phyloP scores from a whole-genome alignment of 1,284 basidiomycete genomes.

The Boletus sp. region DNA sequence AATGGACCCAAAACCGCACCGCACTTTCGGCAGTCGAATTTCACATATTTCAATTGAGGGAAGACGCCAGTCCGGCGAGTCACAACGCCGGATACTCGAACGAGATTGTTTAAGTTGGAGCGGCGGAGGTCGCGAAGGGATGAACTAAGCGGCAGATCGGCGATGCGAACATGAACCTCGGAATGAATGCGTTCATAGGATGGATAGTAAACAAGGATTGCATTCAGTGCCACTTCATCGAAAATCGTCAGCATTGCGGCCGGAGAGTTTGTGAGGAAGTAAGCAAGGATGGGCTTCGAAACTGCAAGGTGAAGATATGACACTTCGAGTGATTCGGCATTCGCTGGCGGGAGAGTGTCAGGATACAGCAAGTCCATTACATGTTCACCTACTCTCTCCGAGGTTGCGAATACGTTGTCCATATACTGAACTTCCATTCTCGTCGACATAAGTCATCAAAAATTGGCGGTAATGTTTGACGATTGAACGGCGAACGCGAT shows the following conservation, averaged over 20 bases:
- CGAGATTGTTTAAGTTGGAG: constrained; percentile 90
- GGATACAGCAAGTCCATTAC: background rate
- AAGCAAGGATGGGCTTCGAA: constrained; percentile 93
- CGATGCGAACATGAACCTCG: constrained; percentile 97
- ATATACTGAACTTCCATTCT: constrained; percentile 89
- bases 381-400: constrained; percentile 78
- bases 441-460: constrained; percentile 94
- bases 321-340: constrained; percentile 96
- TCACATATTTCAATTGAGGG: constrained; percentile 99
- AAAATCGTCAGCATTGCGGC: constrained; percentile 92
- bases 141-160: constrained; percentile 86
- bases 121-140: constrained; percentile 94
- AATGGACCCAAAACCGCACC: constrained; percentile 93
- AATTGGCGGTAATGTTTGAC: constrained; percentile 94
- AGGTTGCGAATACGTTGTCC: constrained; percentile 91
- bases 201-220: constrained; percentile 95
- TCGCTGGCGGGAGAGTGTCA: constrained; percentile 55
- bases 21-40: constrained; percentile 97
- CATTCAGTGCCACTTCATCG: constrained; percentile 92
- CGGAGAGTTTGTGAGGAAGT: constrained; percentile 96
- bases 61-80: constrained; percentile 96
- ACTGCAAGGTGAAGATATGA: constrained; percentile 91
- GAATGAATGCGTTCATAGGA: constrained; percentile 96
- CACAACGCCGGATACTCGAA: constrained; percentile 96
- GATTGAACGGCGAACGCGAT: constrained; percentile 88